Evolutionary conservation across 1,284 basidiomycete species (phyloP).

Genomic region (Cryptococcus amylolentus): DNA sequence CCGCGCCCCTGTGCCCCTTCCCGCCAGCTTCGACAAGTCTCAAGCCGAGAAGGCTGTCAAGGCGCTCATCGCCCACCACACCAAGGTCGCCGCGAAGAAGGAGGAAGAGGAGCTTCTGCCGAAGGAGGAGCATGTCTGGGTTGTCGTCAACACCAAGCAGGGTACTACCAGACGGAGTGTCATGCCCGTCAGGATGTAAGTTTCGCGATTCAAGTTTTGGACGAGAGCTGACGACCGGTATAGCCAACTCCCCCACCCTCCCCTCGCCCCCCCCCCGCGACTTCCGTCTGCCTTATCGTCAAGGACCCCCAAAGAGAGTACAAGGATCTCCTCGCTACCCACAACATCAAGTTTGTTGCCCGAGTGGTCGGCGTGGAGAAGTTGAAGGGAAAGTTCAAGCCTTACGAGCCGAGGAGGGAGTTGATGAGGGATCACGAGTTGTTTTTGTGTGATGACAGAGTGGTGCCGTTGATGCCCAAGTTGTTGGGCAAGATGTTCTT

Average conservation of each 20-base stretch:
- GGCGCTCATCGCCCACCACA: slow-evolving; percentile 67
- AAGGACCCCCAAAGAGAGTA: slow-evolving; percentile 96
- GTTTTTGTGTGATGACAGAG: slow-evolving; percentile 88
- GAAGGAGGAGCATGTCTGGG: slow-evolving; percentile 79
- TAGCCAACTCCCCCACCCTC: slow-evolving; percentile 62
- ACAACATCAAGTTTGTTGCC: slow-evolving; percentile 78
- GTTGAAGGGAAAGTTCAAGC: slow-evolving; percentile 87
- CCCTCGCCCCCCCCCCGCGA: slow-evolving; percentile 67
- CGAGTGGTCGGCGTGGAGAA: slow-evolving; percentile 89
- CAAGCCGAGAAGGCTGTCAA: slow-evolving; percentile 75
- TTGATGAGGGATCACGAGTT: slow-evolving; percentile 84
- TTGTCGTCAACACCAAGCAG: slow-evolving; percentile 76
- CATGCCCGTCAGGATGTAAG: slow-evolving; percentile 80
- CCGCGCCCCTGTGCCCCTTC: slow-evolving; percentile 20
- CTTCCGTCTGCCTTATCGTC: slow-evolving; percentile 80
- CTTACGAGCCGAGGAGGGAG: slow-evolving; percentile 81
- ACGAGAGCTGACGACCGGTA: background rate
- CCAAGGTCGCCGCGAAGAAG: slow-evolving; percentile 61
- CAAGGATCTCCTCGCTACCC: slow-evolving; percentile 77
- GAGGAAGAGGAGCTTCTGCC: slow-evolving; percentile 74
- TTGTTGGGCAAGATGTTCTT: slow-evolving; percentile 89
- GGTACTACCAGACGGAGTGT: slow-evolving; percentile 70
- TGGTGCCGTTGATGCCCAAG: slow-evolving; percentile 80
- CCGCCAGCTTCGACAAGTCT: slow-evolving; percentile 55
- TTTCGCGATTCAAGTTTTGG: slow-evolving; percentile 64